phyloP scores from a whole-genome alignment of 495 filamentous ascomycete genomes.

The Hyaloscypha hepaticicola region DNA sequence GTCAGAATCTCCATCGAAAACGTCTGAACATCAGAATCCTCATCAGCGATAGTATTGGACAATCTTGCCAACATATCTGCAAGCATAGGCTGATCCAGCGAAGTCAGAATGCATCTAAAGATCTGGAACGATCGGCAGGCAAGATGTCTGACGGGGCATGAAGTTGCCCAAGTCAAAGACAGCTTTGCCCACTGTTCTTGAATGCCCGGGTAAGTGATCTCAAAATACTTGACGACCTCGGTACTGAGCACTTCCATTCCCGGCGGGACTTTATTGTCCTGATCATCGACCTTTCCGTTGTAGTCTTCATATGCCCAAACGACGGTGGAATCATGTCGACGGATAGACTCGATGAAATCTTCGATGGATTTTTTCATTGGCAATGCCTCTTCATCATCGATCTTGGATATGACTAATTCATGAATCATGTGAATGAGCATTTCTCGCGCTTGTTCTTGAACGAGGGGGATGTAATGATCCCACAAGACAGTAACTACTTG shows the following conservation, averaged over 20 bases:
- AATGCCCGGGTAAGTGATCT: slow-evolving; percentile 79
- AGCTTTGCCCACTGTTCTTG: slow-evolving; percentile 87
- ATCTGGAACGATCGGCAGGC: slow-evolving; percentile 97
- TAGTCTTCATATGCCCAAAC: slow-evolving; percentile 95
- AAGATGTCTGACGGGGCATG: slow-evolving; percentile 91
- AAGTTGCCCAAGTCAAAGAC: slow-evolving; percentile 91
- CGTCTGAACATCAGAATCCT: slow-evolving; percentile 85
- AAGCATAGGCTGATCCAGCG: slow-evolving; percentile 87
- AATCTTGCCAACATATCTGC: slow-evolving; percentile 92
- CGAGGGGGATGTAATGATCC: slow-evolving; percentile 94
- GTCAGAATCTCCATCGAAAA: slow-evolving; percentile 98
- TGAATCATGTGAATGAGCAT: slow-evolving; percentile 98
- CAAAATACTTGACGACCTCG: slow-evolving; percentile 81
- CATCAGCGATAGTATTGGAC: slow-evolving; percentile 93
- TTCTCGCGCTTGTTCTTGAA: slow-evolving; percentile 94
- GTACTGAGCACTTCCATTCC: slow-evolving; percentile 82
- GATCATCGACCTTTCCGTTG: slow-evolving; percentile 70
- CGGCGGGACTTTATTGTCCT: slow-evolving; percentile 75
- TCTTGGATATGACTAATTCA: slow-evolving; percentile 87
- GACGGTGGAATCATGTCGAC: slow-evolving; percentile 78
- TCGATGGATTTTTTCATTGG: slow-evolving; percentile 75
- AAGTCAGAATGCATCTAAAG: slow-evolving; percentile 88
- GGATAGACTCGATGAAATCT: slow-evolving; percentile 86
- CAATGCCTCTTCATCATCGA: slow-evolving; percentile 68
- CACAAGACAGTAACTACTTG: slow-evolving; percentile 92